Percentiles rank a stretch among this genome's conserved stretches.
phyloP scores from a whole-genome alignment of 2,329 filamentous ascomycete species.

The Trichoderma sp. region DNA sequence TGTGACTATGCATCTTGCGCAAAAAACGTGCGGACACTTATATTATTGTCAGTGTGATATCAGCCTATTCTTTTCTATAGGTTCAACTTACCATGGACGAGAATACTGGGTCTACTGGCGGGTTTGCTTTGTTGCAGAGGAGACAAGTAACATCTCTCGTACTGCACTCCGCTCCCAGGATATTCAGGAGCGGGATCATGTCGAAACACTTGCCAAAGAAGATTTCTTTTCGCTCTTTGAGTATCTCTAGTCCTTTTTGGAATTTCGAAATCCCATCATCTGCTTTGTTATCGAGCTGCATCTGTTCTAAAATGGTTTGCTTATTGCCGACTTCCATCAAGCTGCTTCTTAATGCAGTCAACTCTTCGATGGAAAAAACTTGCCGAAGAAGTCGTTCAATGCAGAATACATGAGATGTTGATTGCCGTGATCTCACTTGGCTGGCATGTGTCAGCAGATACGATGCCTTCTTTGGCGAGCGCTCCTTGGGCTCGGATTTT shows the following conservation, averaged over 20 bases:
- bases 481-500: too few species aligned
- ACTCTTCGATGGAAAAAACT: fast-evolving
- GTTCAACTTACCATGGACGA: conserved; percentile 21
- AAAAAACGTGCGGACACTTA: conserved; percentile 41
- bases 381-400: conserved; percentile 34
- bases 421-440: conserved; percentile 28
- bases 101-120: neutral
- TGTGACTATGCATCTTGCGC: conserved; percentile 30
- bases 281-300: neutral
- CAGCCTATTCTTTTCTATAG: neutral
- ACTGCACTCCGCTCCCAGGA: conserved; percentile 26
- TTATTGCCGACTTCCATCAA: neutral
- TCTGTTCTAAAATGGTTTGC: neutral
- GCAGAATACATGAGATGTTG: conserved; percentile 34
- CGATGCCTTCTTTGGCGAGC: neutral
- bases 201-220: conserved; percentile 30
- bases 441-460: neutral
- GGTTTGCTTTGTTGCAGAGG: neutral
- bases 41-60: conserved; percentile 21
- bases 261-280: conserved; percentile 22
- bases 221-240: conserved; percentile 5
- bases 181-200: conserved; percentile 26
- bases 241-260: conserved; percentile 21
- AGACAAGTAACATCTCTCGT: conserved; percentile 8
- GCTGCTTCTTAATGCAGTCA: neutral